Base-by-base conservation (phyloP, 1,139 yeast genomes). In the Geotrichum klebahnii region DNA sequence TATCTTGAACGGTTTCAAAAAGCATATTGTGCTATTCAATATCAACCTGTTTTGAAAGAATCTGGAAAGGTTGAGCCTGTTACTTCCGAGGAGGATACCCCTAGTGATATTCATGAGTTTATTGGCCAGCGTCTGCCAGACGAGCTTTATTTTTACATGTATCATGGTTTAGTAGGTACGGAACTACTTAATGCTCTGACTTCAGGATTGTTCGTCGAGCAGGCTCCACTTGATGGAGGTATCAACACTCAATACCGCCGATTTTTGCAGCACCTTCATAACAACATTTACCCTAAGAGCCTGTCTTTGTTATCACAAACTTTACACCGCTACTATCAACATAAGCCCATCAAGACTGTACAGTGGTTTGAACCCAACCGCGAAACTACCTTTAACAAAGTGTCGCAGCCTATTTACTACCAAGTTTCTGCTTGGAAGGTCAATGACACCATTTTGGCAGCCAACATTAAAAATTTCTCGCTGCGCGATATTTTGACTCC, bases 111-210 rank as follows among this genome's bases (percentile, higher is more conserved):
- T 20, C 95, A 87, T 62, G 92, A 84, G 46, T 78, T 90, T 48
- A 76, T 92, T 47, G 89, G 95, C 3, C 90, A 86, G 65, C 78
- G 94, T 61, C 73, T 92, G 49, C 96, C 97, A 1, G 86, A 89
- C 44, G 97, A 90, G 67, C 74, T 85, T 42, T 83, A 81, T 63
- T 88, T 84, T 63, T 92, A 89, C 67, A 80, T 82, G 61, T 82
- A 95, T 0, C 68, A 84, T 49, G 98, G 97, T 1, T 65, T 90
- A 38, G 71, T 84, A 23, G 80, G 84, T 5, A 73, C 85, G 5
- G 81, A 79, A 53, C 65, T 86, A 36, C 73, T 85, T 46, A 86
- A 84, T 56, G 79, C 88, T 0, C 73, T 89, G 20, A 75, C 86
- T 0, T 79, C 79, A 50, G 94, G 92, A 2, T 71, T 72, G 35